A percentile compares a stretch with the other conserved stretches of the same genome.
These are phyloP conservation scores for Microsporum ferrugineum DNA, from an alignment of 2,329 filamentous ascomycete species.

Conservation along the genomic window DNA sequence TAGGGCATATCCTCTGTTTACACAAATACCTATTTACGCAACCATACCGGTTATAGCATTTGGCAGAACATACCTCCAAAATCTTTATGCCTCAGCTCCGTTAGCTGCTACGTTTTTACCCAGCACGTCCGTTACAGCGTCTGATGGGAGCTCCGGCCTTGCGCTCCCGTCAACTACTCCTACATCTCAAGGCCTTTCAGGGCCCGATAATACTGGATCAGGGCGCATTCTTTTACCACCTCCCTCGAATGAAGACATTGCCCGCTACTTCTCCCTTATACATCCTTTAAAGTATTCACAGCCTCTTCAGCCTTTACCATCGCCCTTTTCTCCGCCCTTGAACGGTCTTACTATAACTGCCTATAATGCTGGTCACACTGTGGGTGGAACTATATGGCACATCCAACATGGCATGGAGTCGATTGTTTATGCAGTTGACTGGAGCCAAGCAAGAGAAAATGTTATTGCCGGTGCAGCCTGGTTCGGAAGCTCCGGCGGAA, in stretches of 20 bases:
- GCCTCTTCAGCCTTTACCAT: conserved; percentile 77
- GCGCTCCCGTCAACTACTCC: conserved; percentile 19
- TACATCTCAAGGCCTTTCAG: conserved; percentile 21
- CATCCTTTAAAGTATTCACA: conserved; percentile 94
- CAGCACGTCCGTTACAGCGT: conserved; percentile 47
- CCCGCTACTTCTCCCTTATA: conserved; percentile 79
- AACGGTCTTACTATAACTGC: conserved; percentile 90
- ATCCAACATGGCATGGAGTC: conserved; percentile 94
- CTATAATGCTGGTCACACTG: conserved; percentile 89
- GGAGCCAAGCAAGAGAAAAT: conserved; percentile 96
- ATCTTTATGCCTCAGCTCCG: conserved; percentile 82
- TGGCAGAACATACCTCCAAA: conserved; percentile 78
- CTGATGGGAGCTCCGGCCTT: conserved; percentile 20
- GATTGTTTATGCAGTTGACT: conserved; percentile 93
- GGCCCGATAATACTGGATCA: conserved; percentile 18
- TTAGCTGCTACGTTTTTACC: conserved; percentile 78
- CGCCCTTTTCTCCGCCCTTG: conserved; percentile 76
- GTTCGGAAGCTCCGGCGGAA: conserved; percentile 69
- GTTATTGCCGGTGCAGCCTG: conserved; percentile 88
- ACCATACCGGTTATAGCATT: conserved; percentile 88
- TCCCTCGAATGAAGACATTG: conserved; percentile 78
- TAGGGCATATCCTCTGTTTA: conserved; percentile 88
- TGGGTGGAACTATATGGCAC: conserved; percentile 97
- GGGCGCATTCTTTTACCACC: conserved; percentile 49
- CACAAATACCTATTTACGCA: conserved; percentile 85